A percentile compares a stretch with the other conserved stretches of the same genome.
These are phyloP conservation scores for Tillandsia fasciculata DNA, from an alignment of 176 grass and related monocot species.

Conservation along the genomic window DNA sequence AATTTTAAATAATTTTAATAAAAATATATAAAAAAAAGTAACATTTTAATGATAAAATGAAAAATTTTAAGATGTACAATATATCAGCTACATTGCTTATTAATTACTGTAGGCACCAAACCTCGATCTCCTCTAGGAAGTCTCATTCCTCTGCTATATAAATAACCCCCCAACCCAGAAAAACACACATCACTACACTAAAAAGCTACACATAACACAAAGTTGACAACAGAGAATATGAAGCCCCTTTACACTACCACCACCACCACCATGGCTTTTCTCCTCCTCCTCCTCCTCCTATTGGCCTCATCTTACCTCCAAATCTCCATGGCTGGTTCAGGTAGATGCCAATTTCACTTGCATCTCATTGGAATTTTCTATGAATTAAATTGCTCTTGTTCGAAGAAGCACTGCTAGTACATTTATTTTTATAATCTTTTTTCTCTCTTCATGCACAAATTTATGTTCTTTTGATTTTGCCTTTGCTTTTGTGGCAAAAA, in stretches of 20 bases:
- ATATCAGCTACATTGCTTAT: too few relatives aligned
- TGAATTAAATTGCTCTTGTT: too few relatives aligned
- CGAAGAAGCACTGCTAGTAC: too few relatives aligned
- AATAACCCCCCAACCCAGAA: neutral
- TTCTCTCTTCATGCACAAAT: too few relatives aligned
- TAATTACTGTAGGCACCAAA: neutral
- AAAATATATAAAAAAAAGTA: too few relatives aligned
- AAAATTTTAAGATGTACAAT: too few relatives aligned
- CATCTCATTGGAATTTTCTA: too few relatives aligned
- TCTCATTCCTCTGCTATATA: neutral
- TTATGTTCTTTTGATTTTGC: too few relatives aligned
- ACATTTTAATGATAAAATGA: too few relatives aligned
- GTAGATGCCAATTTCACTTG: neutral
- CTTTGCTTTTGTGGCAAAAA: too few relatives aligned
- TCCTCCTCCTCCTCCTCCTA: constrained; percentile 12
- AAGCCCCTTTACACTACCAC: neutral
- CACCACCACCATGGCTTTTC: neutral
- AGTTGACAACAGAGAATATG: neutral
- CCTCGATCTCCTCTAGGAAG: neutral
- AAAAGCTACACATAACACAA: neutral
- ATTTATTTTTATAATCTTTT: too few relatives aligned
- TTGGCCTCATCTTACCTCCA: constrained; percentile 7
- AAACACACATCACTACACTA: neutral
- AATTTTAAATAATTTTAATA: too few relatives aligned
- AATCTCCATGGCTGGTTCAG: constrained; percentile 21